Evolutionary conservation across 108 stramenopile species (phyloP), one percentile per base, ranked within the genome.

Genomic region (Fistulifera pelliculosa): DNA sequence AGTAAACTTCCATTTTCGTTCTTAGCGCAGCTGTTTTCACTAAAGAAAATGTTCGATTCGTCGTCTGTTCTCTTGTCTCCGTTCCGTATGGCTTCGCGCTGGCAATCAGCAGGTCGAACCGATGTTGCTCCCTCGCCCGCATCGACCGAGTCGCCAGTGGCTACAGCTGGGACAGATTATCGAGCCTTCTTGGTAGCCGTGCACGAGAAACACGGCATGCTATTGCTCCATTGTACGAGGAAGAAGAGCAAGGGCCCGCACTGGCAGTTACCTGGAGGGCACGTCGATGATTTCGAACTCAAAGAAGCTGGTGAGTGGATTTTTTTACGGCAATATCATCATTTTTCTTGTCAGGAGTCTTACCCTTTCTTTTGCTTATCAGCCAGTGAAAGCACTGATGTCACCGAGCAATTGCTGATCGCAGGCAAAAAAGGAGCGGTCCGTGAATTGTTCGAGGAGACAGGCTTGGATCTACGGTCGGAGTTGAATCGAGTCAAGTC

Each of bases 381-480:
- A 48, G 63, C 63, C 17, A 60, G 27, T 19, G 22, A 18, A 13
- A 44, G 40, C 7, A 19, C 35, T 13, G 49, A 47, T 52, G 43
- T 25, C 7, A 19, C 61, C 18, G 47, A 41, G 48, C 69, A 74
- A 44, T 47, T 91, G 1, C 39, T 74, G 16, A 25, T 48, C 4
- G 90, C 83, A 19, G 80, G 70, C 27, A 74, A 71, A 62, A 64
- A 62, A 17, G 90, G 85, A 15, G 74, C 74, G 1, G 83, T 79
- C 18, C 58, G 90, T 64, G 87, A 89, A 58, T 39, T 91, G 2
- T 91, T 51, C 54, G 85, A 87, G 68, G 90, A 91, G 58, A 91
- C 90, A 3, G 79, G 81, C 4, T 69, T 91, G 4, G 84, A 91
- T 71, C 38, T 84, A 23, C 54, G 82, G 24, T 48, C 44, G 26